phyloP scores from a whole-genome alignment of 83 land plant genomes.

The Thuja plicata region DNA sequence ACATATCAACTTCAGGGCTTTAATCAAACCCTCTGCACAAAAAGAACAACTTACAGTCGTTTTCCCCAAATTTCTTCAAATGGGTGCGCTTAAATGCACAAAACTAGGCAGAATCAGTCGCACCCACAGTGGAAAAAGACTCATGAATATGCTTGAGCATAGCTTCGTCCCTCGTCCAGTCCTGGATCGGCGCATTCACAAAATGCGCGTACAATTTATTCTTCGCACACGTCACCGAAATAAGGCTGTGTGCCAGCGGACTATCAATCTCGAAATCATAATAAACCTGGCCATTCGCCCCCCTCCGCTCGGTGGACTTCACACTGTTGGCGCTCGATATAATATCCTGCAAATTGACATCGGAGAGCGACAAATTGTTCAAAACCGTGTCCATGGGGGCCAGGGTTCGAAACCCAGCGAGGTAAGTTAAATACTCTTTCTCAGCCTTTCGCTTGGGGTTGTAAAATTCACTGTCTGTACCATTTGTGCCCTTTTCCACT shows the following conservation, averaged over 20 bases:
- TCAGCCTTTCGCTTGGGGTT: constrained; percentile 82
- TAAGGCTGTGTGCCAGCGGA: constrained; percentile 76
- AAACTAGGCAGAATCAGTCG: neutral
- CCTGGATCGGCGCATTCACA: constrained; percentile 79
- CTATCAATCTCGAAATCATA: constrained; percentile 94
- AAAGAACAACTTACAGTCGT: neutral
- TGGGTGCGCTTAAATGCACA: neutral
- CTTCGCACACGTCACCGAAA: constrained; percentile 91
- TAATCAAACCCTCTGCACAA: neutral
- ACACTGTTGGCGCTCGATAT: constrained; percentile 70
- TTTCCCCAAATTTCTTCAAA: neutral
- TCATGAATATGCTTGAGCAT: constrained; percentile 81
- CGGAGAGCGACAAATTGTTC: constrained; percentile 84
- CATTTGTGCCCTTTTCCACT: constrained; percentile 96
- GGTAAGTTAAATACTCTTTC: constrained; percentile 89
- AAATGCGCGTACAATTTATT: constrained; percentile 98
- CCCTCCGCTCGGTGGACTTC: constrained; percentile 55
- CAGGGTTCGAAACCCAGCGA: constrained; percentile 74
- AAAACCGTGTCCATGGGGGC: constrained; percentile 81
- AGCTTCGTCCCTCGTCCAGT: constrained; percentile 78
- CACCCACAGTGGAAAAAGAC: constrained; percentile 78
- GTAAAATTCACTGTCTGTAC: constrained; percentile 97
- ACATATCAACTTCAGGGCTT: neutral
- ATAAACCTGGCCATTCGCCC: constrained; percentile 81
- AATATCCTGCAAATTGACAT: constrained; percentile 84